Evolutionary conservation across 139 green algal species (phyloP).

Genomic region (Choricystis sp.): DNA sequence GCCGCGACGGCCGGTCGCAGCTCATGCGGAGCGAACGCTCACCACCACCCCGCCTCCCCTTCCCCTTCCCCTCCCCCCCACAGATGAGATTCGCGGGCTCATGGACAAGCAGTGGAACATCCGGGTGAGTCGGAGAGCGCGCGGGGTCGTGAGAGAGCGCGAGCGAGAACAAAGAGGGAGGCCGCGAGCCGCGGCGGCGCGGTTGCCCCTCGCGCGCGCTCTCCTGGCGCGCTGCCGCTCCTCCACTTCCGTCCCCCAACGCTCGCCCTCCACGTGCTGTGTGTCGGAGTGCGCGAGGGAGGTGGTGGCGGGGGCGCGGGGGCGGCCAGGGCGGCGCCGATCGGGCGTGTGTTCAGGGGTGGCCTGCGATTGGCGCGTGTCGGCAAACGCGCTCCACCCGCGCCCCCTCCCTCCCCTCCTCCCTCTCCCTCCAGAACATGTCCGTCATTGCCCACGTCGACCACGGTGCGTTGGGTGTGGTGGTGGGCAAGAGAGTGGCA

Average conservation of each 20-base stretch:
- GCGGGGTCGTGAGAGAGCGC: background rate
- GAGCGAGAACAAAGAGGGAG: background rate
- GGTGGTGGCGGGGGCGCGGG: background rate
- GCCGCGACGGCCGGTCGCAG: too few relatives aligned
- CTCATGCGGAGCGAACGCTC: too few relatives aligned
- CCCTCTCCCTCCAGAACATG: slow-evolving; percentile 32
- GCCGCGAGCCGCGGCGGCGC: too few relatives aligned
- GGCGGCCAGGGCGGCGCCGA: background rate
- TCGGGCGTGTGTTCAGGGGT: background rate
- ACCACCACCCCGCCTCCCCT: slow-evolving; percentile 1
- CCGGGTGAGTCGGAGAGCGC: slow-evolving; percentile 13
- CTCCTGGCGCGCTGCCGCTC: background rate
- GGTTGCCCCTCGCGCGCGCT: too few relatives aligned
- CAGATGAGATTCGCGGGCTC: slow-evolving; percentile 34
- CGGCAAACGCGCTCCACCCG: too few relatives aligned
- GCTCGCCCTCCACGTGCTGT: background rate
- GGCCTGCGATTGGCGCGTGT: background rate
- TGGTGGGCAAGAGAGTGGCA: background rate
- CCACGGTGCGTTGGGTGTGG: slow-evolving; percentile 64
- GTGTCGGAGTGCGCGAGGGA: background rate
- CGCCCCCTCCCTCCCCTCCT: background rate
- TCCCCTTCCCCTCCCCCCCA: background rate
- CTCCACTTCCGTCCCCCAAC: background rate
- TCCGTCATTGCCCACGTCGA: slow-evolving; percentile 85
- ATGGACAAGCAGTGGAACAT: slow-evolving; percentile 92